Evolutionary conservation across 495 filamentous ascomycete genomes (phyloP), one percentile per base, ranked within the genome.

Genomic region (Neurospora sublineolata): DNA sequence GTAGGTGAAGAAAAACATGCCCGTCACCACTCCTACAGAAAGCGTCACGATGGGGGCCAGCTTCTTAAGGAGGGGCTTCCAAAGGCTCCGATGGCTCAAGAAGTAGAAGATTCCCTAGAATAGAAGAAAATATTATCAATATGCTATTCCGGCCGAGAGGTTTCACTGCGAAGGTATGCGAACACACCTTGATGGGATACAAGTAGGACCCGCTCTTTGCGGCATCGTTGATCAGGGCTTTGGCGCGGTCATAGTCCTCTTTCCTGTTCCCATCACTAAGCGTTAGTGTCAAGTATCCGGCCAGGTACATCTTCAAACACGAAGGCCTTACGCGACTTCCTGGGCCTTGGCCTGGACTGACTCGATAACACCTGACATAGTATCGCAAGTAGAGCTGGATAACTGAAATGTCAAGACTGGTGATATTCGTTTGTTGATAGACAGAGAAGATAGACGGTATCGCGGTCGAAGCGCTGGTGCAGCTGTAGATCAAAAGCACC

Each of bases 1-100:
- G 78, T 97, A 99, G 69, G 94, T 91, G 81, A 97, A 89, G 76
- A 90, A 82, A 81, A 99, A 98, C 90, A 97, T 88, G 76, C 85
- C 80, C n/a, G 83, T 81, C 10, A 92, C 89, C 30, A 93, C 85
- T 37, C 87, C 85, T 41, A 90, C 75, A 11, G 90, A 92, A 14
- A 96, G 83, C n/a, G 85, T 83, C 60, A 93, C 72, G 37, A 90
- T 93, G 12, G 92, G 91, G 4, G 86, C 76, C 39, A 94, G 82
- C 46, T 88, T 89, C 20, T 89, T 87, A 38, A 88, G 82, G 58
- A 98, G 85, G 0, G 95, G 94, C 69, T 87, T 84, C 82, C 86
- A 89, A 70, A 91, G 78, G 40, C 82, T 79, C n/a, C 84, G 86
- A 78, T 93, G 90, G 37, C 85, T 83, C 69, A 87, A 44, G 77